These are phyloP conservation scores for Metschnikowia lunata DNA, from an alignment of 805 yeast species.

Conservation along the genomic window DNA sequence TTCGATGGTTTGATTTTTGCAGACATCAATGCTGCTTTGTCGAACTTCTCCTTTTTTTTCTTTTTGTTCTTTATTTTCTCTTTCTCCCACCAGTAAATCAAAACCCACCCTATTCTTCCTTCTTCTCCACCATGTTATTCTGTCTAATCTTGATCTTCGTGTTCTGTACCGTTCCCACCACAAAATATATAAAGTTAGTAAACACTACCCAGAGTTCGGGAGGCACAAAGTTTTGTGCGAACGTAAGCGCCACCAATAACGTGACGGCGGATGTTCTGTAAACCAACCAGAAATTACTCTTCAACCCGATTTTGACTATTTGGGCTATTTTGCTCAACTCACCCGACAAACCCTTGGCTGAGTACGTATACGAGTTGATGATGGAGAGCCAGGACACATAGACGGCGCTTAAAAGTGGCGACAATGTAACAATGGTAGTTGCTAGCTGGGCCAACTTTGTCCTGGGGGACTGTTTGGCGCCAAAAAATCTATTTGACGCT, in stretches of 20 bases:
- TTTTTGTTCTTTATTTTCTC: too few species aligned
- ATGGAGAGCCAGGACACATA: slow-evolving; percentile 51
- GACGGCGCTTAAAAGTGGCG: slow-evolving; percentile 48
- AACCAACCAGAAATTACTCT: slow-evolving; percentile 42
- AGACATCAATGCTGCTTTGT: too few species aligned
- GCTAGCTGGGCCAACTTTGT: slow-evolving; percentile 48
- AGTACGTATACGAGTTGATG: slow-evolving; percentile 32
- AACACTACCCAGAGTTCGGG: slow-evolving; percentile 65
- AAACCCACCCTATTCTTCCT: slow-evolving; percentile 2
- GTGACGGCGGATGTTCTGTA: slow-evolving; percentile 53
- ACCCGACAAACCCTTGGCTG: neutral
- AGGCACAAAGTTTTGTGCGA: slow-evolving; percentile 54
- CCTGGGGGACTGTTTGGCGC: slow-evolving; percentile 34
- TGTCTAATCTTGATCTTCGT: slow-evolving; percentile 43
- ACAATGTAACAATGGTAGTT: slow-evolving; percentile 48
- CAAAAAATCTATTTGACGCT: slow-evolving; percentile 40
- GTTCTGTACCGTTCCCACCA: slow-evolving; percentile 61
- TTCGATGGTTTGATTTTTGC: too few species aligned
- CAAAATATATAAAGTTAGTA: slow-evolving; percentile 52
- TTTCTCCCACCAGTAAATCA: too few species aligned
- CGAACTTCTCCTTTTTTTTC: too few species aligned
- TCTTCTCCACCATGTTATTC: slow-evolving; percentile 9
- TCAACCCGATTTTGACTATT: slow-evolving; percentile 31
- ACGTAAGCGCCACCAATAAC: slow-evolving; percentile 44
- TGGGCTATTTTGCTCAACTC: slow-evolving; percentile 17